Conservation (phyloP, 2,329 filamentous ascomycete species). For the Calonectria fujianensis region DNA sequence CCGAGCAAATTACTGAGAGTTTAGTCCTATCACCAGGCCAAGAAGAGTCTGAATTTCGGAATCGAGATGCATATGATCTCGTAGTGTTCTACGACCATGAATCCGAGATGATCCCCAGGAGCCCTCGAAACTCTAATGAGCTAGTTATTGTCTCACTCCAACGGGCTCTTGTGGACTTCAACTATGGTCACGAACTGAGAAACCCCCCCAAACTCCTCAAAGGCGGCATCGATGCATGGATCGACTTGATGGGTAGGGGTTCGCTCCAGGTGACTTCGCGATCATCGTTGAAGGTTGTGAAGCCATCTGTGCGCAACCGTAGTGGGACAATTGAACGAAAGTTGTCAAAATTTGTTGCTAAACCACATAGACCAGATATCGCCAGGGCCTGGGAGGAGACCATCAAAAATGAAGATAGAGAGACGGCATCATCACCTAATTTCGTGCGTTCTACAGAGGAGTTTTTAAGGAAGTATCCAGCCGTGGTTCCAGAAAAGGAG, state of each 20-base stretch:
- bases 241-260: constrained; percentile 84
- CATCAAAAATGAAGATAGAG: constrained; percentile 78
- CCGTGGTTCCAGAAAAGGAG: constrained; percentile 77
- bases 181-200: constrained; percentile 84
- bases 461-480: constrained; percentile 88
- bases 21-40: constrained; percentile 81
- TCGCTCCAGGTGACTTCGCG: constrained; percentile 72
- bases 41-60: constrained; percentile 85
- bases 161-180: constrained; percentile 89
- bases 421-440: constrained; percentile 67
- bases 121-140: constrained; percentile 62
- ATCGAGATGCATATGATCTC: constrained; percentile 85
- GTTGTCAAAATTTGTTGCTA: constrained; percentile 70
- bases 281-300: constrained; percentile 42
- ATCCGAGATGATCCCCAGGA: constrained; percentile 70
- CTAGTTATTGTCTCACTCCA: constrained; percentile 82
- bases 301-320: constrained; percentile 57
- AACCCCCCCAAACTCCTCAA: constrained; percentile 84
- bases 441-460: constrained; percentile 86
- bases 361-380: constrained; percentile 87
- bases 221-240: constrained; percentile 92
- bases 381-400: constrained; percentile 87
- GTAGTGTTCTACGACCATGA: constrained; percentile 92
- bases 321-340: constrained; percentile 59
- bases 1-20: constrained; percentile 78